Conservation (phyloP, 2,329 filamentous ascomycete genomes). For the Hansfordia pulvinata region DNA sequence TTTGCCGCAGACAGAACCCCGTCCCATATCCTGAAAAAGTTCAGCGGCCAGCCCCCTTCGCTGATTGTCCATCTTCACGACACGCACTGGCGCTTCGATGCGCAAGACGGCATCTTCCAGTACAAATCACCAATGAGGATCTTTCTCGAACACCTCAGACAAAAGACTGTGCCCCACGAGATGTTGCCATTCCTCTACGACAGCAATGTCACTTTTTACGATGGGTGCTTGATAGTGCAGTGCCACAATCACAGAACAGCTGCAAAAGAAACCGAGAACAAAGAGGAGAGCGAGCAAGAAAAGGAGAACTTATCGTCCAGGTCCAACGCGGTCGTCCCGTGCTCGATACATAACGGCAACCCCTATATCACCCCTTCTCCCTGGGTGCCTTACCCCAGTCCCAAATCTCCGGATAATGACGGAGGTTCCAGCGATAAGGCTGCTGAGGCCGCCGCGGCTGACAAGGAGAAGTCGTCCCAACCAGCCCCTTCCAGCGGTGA, state of each 20-base stretch:
- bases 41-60: constrained; percentile 61
- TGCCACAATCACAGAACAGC: constrained; percentile 75
- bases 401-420: constrained; percentile 18
- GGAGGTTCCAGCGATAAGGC: constrained; percentile 21
- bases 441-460: constrained; percentile 26
- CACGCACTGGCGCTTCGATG: constrained; percentile 82
- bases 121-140: constrained; percentile 88
- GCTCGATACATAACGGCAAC: constrained; percentile 88
- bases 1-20: constrained; percentile 50
- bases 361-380: constrained; percentile 82
- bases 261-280: too few species aligned
- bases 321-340: constrained; percentile 51
- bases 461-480: constrained; percentile 46
- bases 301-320: too few species aligned
- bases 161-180: constrained; percentile 75
- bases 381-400: constrained; percentile 61
- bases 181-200: constrained; percentile 66
- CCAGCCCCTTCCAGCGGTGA: constrained; percentile 25
- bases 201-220: constrained; percentile 70
- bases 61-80: constrained; percentile 75
- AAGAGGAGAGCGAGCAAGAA: too few species aligned
- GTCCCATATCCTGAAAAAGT: constrained; percentile 72
- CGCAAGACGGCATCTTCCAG: constrained; percentile 81
- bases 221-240: constrained; percentile 88
- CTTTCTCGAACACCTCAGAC: constrained; percentile 62